Base-by-base conservation (phyloP, 768 basidiomycete species). In the Mycena vulgaris region DNA sequence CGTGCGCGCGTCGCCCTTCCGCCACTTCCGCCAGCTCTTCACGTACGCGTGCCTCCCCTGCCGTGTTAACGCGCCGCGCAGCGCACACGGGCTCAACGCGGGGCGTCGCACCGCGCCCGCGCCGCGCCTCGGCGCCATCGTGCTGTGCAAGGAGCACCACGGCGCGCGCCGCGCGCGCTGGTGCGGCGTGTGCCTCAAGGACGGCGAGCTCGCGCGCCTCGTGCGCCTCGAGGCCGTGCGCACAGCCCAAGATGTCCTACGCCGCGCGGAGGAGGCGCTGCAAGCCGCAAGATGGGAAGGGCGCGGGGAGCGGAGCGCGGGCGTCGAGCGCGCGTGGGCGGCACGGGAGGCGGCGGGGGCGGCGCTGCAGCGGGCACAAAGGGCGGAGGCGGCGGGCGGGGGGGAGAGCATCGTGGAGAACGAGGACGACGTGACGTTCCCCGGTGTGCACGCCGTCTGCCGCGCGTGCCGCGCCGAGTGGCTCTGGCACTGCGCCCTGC, bases 381-480 rank as follows among this genome's bases (percentile, higher is more conserved):
- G 21, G 10, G 55, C 53, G 60, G 49, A 35, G 28, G 39, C 4
- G 33, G 49, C 23, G 40, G 66, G 21, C 27, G 39, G 30, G 47
- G 31, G 27, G 23, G 40, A 28, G 4, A 19, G 57, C 48, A 70
- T 1, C 68, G 49, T n/a, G 51, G 37, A 27, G 11, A 94, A 93
- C 75, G 93, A 93, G 69, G 93, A 94, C 78, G 87, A 89, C 21
- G 88, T 90, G 16, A 86, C 88, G 0, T 94, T 90, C 87, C 89
- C 90, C 0, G 84, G 83, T 8, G 85, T 92, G 14, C 88, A 90
- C 33, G 84, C 91, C 2, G 94, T 93, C 10, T 95, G 93, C 77
- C 85, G 89, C 45, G 80, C 80, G 52, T 95, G 93, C 77, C 86
- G 93, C 39, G 77, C 76, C 3, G 92, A 94, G 77, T 88, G 86